Percentiles rank a stretch among this genome's conserved stretches.
phyloP scores from a whole-genome alignment of 2,329 filamentous ascomycete species.

The Macroventuria anomochaeta region DNA sequence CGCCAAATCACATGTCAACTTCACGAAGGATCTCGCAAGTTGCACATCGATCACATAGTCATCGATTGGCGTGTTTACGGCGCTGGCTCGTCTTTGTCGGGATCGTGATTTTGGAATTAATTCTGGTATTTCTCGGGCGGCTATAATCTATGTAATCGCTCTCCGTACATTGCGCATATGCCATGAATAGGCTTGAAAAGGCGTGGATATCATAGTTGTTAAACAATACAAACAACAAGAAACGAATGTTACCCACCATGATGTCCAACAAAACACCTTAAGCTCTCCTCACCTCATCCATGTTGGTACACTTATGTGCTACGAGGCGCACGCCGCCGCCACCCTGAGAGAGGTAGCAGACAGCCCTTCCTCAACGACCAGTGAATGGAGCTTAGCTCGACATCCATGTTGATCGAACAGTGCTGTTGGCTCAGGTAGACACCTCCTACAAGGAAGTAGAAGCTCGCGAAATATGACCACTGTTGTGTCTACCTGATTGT shows the following conservation, averaged over 20 bases:
- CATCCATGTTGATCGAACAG: background rate
- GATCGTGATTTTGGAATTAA: no score
- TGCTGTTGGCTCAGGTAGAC: background rate
- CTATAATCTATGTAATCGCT: background rate
- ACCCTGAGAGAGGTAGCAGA: background rate
- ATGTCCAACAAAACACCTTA: background rate
- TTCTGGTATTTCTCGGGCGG: background rate
- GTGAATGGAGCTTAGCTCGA: constrained; percentile 8
- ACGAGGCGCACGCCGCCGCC: background rate
- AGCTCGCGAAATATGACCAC: background rate
- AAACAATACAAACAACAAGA: constrained; percentile 16
- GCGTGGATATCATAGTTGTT: constrained; percentile 27
- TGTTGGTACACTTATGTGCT: background rate
- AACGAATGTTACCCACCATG: background rate
- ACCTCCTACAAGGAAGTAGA: background rate
- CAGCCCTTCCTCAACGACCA: background rate
- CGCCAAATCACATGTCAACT: constrained; percentile 24
- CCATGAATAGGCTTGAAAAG: background rate
- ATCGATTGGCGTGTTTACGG: no score
- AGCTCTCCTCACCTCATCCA: background rate
- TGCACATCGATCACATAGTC: no score
- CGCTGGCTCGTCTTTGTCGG: no score
- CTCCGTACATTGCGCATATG: constrained; percentile 5
- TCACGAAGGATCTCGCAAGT: no score
- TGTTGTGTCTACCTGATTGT: constrained; percentile 17